Percentiles rank a stretch among this genome's conserved stretches.
These are phyloP conservation scores for Grosmannia clavigera DNA, from an alignment of 2,329 filamentous ascomycete species.

Conservation along the genomic window DNA sequence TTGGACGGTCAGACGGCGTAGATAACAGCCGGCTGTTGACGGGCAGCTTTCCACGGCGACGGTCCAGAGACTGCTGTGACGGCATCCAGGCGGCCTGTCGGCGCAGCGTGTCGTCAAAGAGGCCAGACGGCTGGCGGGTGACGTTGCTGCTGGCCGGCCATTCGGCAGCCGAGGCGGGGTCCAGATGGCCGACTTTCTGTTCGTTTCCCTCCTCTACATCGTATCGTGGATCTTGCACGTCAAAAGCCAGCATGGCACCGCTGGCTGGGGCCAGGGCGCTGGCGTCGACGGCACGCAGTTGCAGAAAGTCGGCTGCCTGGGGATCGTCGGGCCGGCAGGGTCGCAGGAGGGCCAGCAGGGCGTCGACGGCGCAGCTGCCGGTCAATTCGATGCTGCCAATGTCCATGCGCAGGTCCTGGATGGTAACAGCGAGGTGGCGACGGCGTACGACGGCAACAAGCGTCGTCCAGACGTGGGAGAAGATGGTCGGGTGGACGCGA, in stretches of 20 bases:
- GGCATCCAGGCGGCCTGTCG: conserved; percentile 53
- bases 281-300: conserved; percentile 42
- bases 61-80: conserved; percentile 70
- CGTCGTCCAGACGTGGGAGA: conserved; percentile 55
- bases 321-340: conserved; percentile 22
- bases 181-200: too few relatives aligned
- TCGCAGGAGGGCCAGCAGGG: conserved; percentile 56
- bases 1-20: conserved; percentile 52
- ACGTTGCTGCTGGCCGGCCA: conserved; percentile 69
- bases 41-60: conserved; percentile 49
- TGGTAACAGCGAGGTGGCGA: conserved; percentile 46
- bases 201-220: conserved; percentile 34
- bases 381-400: conserved; percentile 46
- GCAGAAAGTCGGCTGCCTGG: conserved; percentile 35
- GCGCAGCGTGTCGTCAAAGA: conserved; percentile 60
- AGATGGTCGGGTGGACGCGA: conserved; percentile 66
- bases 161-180: conserved; percentile 32
- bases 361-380: conserved; percentile 65
- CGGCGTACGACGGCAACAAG: conserved; percentile 42
- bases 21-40: conserved; percentile 47
- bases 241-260: conserved; percentile 60
- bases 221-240: conserved; percentile 67
- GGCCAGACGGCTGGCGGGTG: conserved; percentile 36
- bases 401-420: conserved; percentile 60
- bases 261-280: conserved; percentile 58